phyloP scores from a whole-genome alignment of 129 eudicot species.

The Saposhnikovia divaricata region DNA sequence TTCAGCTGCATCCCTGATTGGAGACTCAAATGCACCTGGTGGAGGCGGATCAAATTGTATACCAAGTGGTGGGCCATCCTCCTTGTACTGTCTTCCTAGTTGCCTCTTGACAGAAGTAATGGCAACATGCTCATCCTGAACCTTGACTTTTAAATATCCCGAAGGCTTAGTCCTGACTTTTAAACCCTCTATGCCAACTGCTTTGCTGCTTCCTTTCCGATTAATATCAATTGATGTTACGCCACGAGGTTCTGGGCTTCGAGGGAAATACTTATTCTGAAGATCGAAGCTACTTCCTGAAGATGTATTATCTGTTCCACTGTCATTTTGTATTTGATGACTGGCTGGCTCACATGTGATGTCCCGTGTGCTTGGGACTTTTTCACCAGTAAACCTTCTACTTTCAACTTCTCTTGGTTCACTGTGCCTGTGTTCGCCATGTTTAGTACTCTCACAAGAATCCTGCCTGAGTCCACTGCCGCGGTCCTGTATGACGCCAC shows the following conservation, averaged over 20 bases:
- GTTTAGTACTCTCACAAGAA: constrained; percentile 99
- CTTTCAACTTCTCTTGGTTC: constrained; percentile 87
- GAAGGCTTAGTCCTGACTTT: constrained; percentile 65
- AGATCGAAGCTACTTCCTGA: constrained; percentile 74
- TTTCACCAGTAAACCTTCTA: constrained; percentile 38
- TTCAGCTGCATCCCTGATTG: constrained; percentile 31
- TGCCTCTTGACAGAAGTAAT: constrained; percentile 94
- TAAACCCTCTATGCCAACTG: constrained; percentile 24
- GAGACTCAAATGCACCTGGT: constrained; percentile 85
- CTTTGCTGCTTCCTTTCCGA: constrained; percentile 18
- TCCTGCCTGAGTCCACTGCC: constrained; percentile 95
- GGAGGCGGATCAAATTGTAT: constrained; percentile 88
- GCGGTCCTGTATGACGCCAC: constrained; percentile 83
- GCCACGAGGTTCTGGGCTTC: constrained; percentile 32
- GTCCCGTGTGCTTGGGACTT: constrained; percentile 34
- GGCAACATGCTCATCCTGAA: constrained; percentile 68
- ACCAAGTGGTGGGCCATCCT: constrained; percentile 92
- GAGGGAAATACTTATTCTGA: constrained; percentile 33
- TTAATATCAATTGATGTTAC: constrained; percentile 28
- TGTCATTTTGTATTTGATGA: constrained; percentile 23
- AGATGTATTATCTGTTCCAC: constrained; percentile 48
- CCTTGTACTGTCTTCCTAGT: constrained; percentile 71
- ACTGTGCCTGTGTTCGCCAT: constrained; percentile 51
- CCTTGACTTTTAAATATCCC: constrained; percentile 88
- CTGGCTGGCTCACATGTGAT: constrained; percentile 40